A percentile compares a stretch with the other conserved stretches of the same genome.
Conservation (phyloP, 129 eudicot genomes). For the Flaveria sonorensis region DNA sequence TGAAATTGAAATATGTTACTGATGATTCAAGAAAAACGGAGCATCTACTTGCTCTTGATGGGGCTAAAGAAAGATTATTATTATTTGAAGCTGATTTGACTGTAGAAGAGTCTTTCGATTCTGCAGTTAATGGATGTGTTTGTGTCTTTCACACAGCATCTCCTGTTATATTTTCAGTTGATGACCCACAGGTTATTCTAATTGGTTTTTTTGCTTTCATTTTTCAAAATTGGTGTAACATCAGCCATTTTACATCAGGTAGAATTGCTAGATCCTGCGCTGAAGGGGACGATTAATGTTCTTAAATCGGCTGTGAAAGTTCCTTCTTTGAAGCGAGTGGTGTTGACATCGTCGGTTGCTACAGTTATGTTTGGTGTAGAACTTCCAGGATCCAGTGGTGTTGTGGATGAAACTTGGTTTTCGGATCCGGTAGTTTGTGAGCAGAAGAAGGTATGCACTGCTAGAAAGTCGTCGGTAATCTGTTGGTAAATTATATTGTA, state of each 20-base stretch:
- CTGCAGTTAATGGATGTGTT: too few species aligned
- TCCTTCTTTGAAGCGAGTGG: conserved; percentile 46
- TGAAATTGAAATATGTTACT: conserved; percentile 17
- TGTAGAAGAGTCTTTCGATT: too few species aligned
- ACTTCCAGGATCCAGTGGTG: conserved; percentile 31
- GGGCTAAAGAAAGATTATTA: too few species aligned
- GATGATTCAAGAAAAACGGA: too few species aligned
- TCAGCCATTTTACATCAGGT: conserved; percentile 34
- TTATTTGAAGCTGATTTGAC: too few species aligned
- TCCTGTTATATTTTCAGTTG: too few species aligned
- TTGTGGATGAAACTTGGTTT: conserved; percentile 58
- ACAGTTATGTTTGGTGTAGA: conserved; percentile 34
- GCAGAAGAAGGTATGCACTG: conserved; percentile 36
- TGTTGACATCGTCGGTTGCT: conserved; percentile 55
- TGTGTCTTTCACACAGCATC: too few species aligned
- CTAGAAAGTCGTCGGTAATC: too few species aligned
- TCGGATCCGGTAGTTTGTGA: conserved; percentile 45
- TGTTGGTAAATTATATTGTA: too few species aligned
- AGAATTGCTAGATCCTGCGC: conserved; percentile 51
- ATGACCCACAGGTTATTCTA: conserved; percentile 32
- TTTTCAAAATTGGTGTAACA: too few species aligned
- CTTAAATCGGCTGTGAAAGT: conserved; percentile 49
- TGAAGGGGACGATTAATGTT: conserved; percentile 63
- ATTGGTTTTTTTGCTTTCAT: background rate
- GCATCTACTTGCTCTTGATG: too few species aligned